Evolutionary conservation across 352 stramenopile genomes (phyloP).

Genomic region (Phytopythium boreale): DNA sequence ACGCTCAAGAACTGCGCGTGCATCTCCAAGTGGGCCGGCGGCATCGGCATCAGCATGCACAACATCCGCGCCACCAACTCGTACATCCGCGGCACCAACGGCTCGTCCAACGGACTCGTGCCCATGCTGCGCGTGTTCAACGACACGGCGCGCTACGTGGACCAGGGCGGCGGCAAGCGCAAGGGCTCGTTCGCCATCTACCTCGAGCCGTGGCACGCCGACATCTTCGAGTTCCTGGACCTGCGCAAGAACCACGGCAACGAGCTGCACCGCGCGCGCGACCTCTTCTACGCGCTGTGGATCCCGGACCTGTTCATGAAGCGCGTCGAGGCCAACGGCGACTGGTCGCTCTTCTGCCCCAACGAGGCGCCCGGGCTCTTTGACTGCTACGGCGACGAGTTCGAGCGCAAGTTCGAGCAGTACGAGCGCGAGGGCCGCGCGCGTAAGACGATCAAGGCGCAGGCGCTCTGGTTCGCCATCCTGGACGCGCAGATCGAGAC

Average conservation of each 20-base stretch:
- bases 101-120: conserved; percentile 98
- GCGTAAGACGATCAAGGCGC: conserved; percentile 95
- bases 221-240: conserved; percentile 98
- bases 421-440: conserved; percentile 96
- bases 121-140: conserved; percentile 99
- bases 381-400: conserved; percentile 94
- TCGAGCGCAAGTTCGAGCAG: conserved; percentile 94
- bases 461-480: conserved; percentile 99
- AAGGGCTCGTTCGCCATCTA: conserved; percentile 99
- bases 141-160: conserved; percentile 99
- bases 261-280: conserved; percentile 94
- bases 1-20: conserved; percentile 98
- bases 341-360: conserved; percentile 98
- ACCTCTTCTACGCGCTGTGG: conserved; percentile 99
- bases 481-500: conserved; percentile 99
- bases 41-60: conserved; percentile 98
- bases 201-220: conserved; percentile 98
- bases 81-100: conserved; percentile 99
- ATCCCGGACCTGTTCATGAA: conserved; percentile 99
- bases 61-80: conserved; percentile 96
- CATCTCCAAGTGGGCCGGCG: conserved; percentile 99
- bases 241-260: conserved; percentile 99
- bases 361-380: conserved; percentile 96
- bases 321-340: conserved; percentile 95
- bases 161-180: conserved; percentile 97